Base-by-base conservation (phyloP, 306 rosid genomes). In the Morella rubra region DNA sequence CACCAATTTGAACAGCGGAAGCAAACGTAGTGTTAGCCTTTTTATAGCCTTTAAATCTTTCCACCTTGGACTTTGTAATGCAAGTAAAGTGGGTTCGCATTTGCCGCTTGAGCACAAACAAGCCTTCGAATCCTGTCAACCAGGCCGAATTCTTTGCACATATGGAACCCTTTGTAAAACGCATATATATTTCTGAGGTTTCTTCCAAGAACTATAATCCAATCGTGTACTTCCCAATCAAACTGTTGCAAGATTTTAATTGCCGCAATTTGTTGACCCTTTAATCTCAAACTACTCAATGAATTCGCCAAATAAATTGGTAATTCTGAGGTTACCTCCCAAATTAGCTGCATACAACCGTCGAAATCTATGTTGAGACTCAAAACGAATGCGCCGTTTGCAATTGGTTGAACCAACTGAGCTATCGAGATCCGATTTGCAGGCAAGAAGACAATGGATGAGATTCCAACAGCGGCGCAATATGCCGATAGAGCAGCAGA, bases 261-360 rank as follows among this genome's bases (percentile, higher is more conserved):
- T 4, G 98, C 97, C 0, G 98, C 97, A 0, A 93, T 91, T 50
- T 93, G 91, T 82, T 93, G 97, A 5, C 98, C 98, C 22, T 93
- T 97, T 0, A 93, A 40, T 44, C 98, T 74, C 84, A 93, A 73
- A 65, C 93, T 93, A 44, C 91, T 93, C 69, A 93, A 41, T 20
- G 96, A 93, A 74, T 91, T 93, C 7, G 97, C 97, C 59, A 93
- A 78, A 52, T 93, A 91, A 54, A 93, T 93, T 0, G 98, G 98
- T 49, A 91, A 73, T 22, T 93, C 98, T 0, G 92, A 42, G 0
- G 97, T 93, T 16, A 93, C 87, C 62, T 91, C 98, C 1, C 97
- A 69, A 1, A 93, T 93, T 6, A 93, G 81, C 80, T 91, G 89
- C 97, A 91, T 93, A 68, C 98, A 93, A 0, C 97, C 96, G 51